Evolutionary conservation across 352 stramenopile species (phyloP), one percentile per base, ranked within the genome.

Genomic region (Pythium biforme): DNA sequence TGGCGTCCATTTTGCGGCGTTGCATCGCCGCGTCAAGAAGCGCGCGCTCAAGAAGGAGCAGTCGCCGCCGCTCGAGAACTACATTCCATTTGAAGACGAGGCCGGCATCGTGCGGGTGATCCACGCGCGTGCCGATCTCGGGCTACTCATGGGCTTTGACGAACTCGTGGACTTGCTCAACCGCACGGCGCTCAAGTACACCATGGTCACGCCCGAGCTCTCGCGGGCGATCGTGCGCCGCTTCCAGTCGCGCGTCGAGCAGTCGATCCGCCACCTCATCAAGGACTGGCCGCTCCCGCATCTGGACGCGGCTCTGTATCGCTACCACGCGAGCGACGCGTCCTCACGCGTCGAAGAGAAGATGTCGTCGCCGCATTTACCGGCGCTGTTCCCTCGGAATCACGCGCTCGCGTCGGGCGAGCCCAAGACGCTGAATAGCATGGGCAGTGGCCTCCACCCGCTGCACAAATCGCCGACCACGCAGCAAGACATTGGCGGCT

Each of bases 21-120:
- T 91, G 11, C 73, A 89, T 50, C 79, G 81, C 23, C 74, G 77
- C 6, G 61, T 89, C 17, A 91, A 91, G 68, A 91, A 89, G 62
- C 76, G 81, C 3, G 72, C 77, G 72, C 23, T n/a, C 60, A 82
- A 68, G 81, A 49, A 83, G 77, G 43, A 77, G 15, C 73, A 59
- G 23, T 47, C 73, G 23, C 65, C 75, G 2, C 74, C 66, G 29
- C 70, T 83, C 3, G 75, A 84, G 48, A 73, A 79, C 23, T 90
- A 89, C 51, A 83, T 89, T 20, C 73, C 75, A 8, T 81, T 82
- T 10, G 81, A 89, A 41, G 84, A 93, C 61, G 81, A 88, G 66
- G 74, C 76, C 29, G 80, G 80, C 0, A 70, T 91, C 15, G 72
- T 93, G 27, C 78, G 81, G 33, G 83, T 93, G 12, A 81, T 91